These are phyloP conservation scores for Fusarium nanum DNA, from an alignment of 2,329 filamentous ascomycete species.

Conservation along the genomic window DNA sequence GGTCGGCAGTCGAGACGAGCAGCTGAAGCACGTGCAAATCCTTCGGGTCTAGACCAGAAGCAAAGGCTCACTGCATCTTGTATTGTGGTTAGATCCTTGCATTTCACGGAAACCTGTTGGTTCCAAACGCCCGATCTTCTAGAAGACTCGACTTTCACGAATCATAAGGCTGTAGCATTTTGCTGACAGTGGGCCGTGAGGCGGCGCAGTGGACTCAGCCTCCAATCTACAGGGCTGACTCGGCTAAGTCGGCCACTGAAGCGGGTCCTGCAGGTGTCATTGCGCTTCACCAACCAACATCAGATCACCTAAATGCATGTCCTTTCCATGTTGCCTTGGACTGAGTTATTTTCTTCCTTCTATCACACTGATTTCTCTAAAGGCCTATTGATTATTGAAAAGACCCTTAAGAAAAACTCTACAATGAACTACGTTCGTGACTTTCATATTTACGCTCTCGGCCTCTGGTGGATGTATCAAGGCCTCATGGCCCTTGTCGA, in stretches of 20 bases:
- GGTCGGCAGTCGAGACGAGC: neutral
- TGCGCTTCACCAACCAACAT: too few species aligned
- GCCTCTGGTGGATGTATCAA: neutral
- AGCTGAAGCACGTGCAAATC: neutral
- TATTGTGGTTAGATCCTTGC: neutral
- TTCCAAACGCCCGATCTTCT: neutral
- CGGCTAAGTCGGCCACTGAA: neutral
- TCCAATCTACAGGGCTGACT: neutral
- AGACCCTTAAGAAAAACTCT: too few species aligned
- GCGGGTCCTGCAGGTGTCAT: neutral
- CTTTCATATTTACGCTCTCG: neutral
- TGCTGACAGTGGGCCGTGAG: neutral
- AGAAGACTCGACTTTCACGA: neutral
- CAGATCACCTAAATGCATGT: neutral
- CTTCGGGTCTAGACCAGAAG: neutral
- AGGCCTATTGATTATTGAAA: too few species aligned
- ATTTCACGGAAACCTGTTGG: neutral
- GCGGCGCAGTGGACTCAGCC: neutral
- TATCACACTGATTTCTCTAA: too few species aligned
- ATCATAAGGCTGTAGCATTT: neutral
- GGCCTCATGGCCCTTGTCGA: neutral
- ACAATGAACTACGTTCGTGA: neutral
- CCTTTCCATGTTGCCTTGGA: neutral
- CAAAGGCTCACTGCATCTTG: fast-evolving
- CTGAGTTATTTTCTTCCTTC: too few species aligned